A percentile compares a stretch with the other conserved stretches of the same genome.
phyloP scores from a whole-genome alignment of 345 rosid genomes.

The Pelargonium nanum region DNA sequence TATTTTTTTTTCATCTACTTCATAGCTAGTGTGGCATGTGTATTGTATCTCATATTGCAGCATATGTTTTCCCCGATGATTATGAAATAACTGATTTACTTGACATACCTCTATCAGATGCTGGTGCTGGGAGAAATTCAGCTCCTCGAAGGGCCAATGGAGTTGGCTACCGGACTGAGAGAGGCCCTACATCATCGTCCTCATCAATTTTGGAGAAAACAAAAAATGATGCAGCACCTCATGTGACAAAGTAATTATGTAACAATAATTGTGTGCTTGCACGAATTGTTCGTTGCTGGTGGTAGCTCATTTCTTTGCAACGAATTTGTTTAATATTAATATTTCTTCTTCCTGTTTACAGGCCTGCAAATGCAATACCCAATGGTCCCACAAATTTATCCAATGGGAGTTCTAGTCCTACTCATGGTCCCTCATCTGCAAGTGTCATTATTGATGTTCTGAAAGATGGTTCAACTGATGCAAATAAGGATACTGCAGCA shows the following conservation, averaged over 20 bases:
- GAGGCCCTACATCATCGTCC: conserved; percentile 23
- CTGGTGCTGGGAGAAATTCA: conserved; percentile 39
- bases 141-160: conserved; percentile 52
- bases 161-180: conserved; percentile 21
- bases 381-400: conserved; percentile 30
- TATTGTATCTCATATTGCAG: neutral
- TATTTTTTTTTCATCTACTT: neutral
- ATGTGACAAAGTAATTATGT: conserved; percentile 35
- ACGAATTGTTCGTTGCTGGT: conserved; percentile 2
- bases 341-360: conserved; percentile 14
- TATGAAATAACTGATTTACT: neutral
- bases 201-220: conserved; percentile 26
- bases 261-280: neutral
- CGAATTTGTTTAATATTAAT: neutral
- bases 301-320: neutral
- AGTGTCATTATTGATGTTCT: conserved; percentile 11
- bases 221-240: conserved; percentile 23
- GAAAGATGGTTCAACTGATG: conserved; percentile 16
- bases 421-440: conserved; percentile 8
- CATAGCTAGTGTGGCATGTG: neutral
- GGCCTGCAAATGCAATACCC: conserved; percentile 21
- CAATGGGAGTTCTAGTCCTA: conserved; percentile 29
- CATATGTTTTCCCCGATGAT: neutral
- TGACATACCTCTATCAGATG: conserved; percentile 19
- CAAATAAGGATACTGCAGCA: conserved; percentile 11